Conservation (phyloP, 495 filamentous ascomycete genomes). For the Xylaria curta region DNA sequence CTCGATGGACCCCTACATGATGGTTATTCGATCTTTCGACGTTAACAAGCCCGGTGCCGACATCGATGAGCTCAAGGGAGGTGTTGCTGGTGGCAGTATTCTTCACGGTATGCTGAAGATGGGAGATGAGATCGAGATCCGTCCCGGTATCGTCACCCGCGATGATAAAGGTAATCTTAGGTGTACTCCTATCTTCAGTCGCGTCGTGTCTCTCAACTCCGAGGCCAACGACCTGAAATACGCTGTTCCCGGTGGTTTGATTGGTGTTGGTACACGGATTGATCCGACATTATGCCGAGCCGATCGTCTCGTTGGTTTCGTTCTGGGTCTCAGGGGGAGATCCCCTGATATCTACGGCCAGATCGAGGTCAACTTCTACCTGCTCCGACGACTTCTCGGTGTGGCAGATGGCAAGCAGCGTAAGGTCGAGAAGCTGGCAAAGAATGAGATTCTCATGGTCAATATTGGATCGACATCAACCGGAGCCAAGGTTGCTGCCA, state of each 20-base stretch:
- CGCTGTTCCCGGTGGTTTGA: slow-evolving; percentile 94
- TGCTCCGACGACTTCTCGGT: slow-evolving; percentile 90
- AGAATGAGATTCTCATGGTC: slow-evolving; percentile 99
- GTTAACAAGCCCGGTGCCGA: slow-evolving; percentile 99
- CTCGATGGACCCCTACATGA: slow-evolving; percentile 90
- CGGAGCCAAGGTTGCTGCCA: slow-evolving; percentile 91
- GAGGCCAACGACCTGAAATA: slow-evolving; percentile 98
- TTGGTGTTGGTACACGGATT: slow-evolving; percentile 95
- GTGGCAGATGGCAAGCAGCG: slow-evolving; percentile 99
- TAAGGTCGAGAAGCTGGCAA: slow-evolving; percentile 95
- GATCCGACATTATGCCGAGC: slow-evolving; percentile 97
- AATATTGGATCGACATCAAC: slow-evolving; percentile 98
- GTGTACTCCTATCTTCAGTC: slow-evolving; percentile 95
- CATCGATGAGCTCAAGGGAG: slow-evolving; percentile 97
- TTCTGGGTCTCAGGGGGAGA: slow-evolving; percentile 89
- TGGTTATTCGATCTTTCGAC: slow-evolving; percentile 97
- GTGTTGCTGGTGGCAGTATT: slow-evolving; percentile 97
- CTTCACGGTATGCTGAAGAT: slow-evolving; percentile 94
- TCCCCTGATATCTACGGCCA: slow-evolving; percentile 96
- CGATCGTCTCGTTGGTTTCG: slow-evolving; percentile 97
- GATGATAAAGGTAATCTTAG: slow-evolving; percentile 93
- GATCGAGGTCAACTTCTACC: slow-evolving; percentile 98
- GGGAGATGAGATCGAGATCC: slow-evolving; percentile 97
- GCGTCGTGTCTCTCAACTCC: slow-evolving; percentile 92
- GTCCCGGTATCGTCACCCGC: slow-evolving; percentile 92